Evolutionary conservation across 2,329 filamentous ascomycete genomes (phyloP).

Genomic region (Lachnellula hyalina): DNA sequence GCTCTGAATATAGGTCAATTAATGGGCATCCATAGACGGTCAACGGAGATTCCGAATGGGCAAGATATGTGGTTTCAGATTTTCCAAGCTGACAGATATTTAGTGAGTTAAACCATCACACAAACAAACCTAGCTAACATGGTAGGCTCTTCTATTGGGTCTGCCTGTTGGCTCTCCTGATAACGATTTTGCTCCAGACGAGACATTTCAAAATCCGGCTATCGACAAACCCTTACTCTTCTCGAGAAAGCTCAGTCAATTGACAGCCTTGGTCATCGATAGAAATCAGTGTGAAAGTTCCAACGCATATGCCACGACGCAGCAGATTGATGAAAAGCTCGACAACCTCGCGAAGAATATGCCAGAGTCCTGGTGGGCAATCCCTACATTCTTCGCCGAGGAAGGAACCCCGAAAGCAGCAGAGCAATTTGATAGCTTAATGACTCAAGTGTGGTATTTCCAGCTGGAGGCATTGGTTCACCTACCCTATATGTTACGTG

Average conservation of each 20-base stretch:
- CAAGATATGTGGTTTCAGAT: slow-evolving; percentile 11
- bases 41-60: slow-evolving; percentile 3
- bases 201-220: slow-evolving; percentile 25
- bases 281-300: slow-evolving; percentile 23
- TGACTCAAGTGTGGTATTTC: slow-evolving; percentile 29
- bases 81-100: slow-evolving; percentile 10
- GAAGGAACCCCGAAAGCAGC: slow-evolving; percentile 9
- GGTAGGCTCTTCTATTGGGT: slow-evolving; percentile 24
- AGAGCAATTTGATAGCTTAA: slow-evolving; percentile 19
- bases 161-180: slow-evolving; percentile 21
- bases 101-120: background rate
- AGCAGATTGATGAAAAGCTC: slow-evolving; percentile 29
- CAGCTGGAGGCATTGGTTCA: slow-evolving; percentile 27
- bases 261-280: slow-evolving; percentile 25
- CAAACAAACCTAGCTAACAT: background rate
- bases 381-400: slow-evolving; percentile 16
- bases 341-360: slow-evolving; percentile 24
- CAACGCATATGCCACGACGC: slow-evolving; percentile 25
- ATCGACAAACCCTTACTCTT: slow-evolving; percentile 21
- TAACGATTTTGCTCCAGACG: slow-evolving; percentile 14
- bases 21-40: slow-evolving; percentile 6
- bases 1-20: slow-evolving; percentile 42
- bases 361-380: slow-evolving; percentile 26
- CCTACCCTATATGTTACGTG: slow-evolving; percentile 31
- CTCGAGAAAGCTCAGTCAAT: slow-evolving; percentile 16